phyloP scores from a whole-genome alignment of 2,329 filamentous ascomycete species.

The Rhytidhysteron rufulum region DNA sequence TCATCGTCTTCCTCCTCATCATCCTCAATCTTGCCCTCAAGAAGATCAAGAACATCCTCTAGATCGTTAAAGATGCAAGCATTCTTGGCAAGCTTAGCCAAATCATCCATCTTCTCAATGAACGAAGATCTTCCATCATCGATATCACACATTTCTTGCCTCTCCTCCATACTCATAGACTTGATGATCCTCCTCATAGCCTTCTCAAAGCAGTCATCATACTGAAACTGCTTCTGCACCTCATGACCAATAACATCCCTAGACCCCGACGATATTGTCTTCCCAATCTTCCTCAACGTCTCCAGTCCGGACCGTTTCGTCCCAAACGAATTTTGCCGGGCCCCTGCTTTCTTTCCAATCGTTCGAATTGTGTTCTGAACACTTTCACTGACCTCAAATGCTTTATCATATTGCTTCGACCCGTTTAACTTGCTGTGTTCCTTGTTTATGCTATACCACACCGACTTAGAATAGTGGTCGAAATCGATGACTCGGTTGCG shows the following conservation, averaged over 20 bases:
- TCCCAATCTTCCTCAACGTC: slow-evolving; percentile 7
- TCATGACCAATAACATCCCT: slow-evolving; percentile 3
- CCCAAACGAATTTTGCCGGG: background rate
- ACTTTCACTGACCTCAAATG: too few relatives aligned
- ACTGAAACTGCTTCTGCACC: background rate
- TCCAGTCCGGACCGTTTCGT: slow-evolving; percentile 5
- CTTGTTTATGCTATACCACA: too few relatives aligned
- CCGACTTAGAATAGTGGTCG: too few relatives aligned
- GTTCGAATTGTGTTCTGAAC: too few relatives aligned
- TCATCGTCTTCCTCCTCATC: background rate
- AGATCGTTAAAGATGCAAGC: background rate
- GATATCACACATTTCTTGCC: slow-evolving; percentile 2
- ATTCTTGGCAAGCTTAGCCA: background rate
- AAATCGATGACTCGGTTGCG: too few relatives aligned
- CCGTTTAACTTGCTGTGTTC: too few relatives aligned
- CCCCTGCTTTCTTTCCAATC: slow-evolving; percentile 3
- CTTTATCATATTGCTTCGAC: too few relatives aligned
- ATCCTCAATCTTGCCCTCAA: background rate
- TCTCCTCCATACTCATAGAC: slow-evolving; percentile 1
- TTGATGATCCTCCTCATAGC: slow-evolving; percentile 1
- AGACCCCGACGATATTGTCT: slow-evolving; percentile 4
- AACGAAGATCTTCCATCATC: slow-evolving; percentile 5
- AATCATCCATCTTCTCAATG: slow-evolving; percentile 4
- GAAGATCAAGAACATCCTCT: background rate
- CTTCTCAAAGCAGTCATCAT: background rate